Evolutionary conservation across 805 yeast species (phyloP), one percentile per base, ranked within the genome.

Genomic region (Priceomyces castillae): DNA sequence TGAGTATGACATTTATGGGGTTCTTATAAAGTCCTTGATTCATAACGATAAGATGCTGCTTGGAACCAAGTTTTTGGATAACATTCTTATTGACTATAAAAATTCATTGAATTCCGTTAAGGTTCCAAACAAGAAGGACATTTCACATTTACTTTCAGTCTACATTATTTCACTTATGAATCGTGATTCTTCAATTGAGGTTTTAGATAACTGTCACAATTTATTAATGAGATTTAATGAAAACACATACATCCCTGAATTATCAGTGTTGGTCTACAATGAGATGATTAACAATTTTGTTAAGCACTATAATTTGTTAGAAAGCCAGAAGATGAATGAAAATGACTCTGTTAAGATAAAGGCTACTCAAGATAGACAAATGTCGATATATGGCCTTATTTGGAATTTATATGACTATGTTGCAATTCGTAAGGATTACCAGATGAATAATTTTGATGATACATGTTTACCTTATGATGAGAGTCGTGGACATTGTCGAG

Each of bases 31-130:
- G 26, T 71, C 82, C 1, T 64, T 84, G 41, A 69, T 80, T 10
- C 64, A 67, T 40, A 76, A 78, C 35, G 76, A 74, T 33, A 77
- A 81, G 48, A 49, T 71, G 30, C 65, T 68, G 7, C 51, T 74
- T 33, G 82, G 88, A 3, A 72, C 84, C 1, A 68, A 74, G 45
- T 73, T 83, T 43, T 62, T 85, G 52, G 86, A 84, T 54, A 65
- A 71, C 33, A 65, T 83, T 4, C 58, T 84, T 34, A 51, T 67
- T 0, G 76, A 77, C 36, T 71, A 71, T 51, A 69, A 68, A 52
- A 53, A 59, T 17, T 61, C 62, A 7, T 44, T 54, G 19, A 31
- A 46, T 11, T 31, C 41, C 22, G 35, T 41, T 22, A 9, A 6
- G 25, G 25, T 43, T 26, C 43, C 58, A 3, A 37, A 50, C 3